Evolutionary conservation across 2,329 filamentous ascomycete genomes (phyloP), one percentile per base, ranked within the genome.

Genomic region (Xylariaceae sp.): DNA sequence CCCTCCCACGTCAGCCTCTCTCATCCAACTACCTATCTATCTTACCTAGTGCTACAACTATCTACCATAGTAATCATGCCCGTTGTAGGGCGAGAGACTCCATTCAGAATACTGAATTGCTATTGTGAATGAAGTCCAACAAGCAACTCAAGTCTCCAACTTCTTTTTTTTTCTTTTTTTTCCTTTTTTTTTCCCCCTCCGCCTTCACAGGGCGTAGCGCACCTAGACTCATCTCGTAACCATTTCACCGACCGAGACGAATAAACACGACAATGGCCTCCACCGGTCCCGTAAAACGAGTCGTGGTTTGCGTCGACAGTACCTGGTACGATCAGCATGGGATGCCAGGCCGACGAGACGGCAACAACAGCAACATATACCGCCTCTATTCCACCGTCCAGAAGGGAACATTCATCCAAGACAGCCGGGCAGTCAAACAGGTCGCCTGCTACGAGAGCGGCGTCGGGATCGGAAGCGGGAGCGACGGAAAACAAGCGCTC

Each of bases 341-440:
- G 6, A 34, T 48, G 12, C 44, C 56, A 31, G 54, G 56, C 44
- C 54, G 57, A 47, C 59, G 59, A 7, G 57, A 58, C 37, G 59
- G 59, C 37, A 62, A 62, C 29, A 61, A 62, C 47, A 62, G 60
- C 51, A 62, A 61, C 46, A 53, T 62, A 39, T 62, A 58, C 47
- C 60, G 60, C 40, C 57, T 62, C 32, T 61, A 57, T 41, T 47
- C 59, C 8, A 57, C 57, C 6, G 46, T 62, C 45, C 59, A 56
- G 35, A 52, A 61, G 43, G 60, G 60, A 19, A 62, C 60, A 2
- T 62, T 62, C 42, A 53, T 62, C 19, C 59, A 61, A 40, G 59
- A 53, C 35, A 48, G 57, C 27, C 54, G 60, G 34, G 56, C 60
- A 12, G 55, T 62, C 19, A 61, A 62, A 42, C 60, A 62, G 43